Evolutionary conservation across 2,329 filamentous ascomycete species (phyloP).

Genomic region (Colletotrichum caudatum): DNA sequence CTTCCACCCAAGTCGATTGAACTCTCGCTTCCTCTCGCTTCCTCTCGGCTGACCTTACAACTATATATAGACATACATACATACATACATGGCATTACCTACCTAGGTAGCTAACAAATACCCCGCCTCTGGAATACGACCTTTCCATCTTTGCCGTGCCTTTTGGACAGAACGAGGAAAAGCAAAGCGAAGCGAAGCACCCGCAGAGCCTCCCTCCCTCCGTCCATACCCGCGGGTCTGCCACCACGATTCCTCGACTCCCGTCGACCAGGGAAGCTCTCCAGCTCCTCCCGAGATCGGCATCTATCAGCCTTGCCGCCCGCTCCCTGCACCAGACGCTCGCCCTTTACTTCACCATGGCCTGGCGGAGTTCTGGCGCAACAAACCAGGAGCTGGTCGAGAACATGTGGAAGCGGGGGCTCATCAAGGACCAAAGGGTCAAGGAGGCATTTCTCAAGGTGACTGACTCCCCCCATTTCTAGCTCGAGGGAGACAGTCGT

Average conservation of each 20-base stretch:
- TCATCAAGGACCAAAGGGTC: conserved; percentile 80
- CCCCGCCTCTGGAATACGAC: neutral
- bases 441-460: conserved; percentile 85
- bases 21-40: neutral
- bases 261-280: conserved; percentile 22
- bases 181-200: neutral
- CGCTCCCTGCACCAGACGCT: conserved; percentile 9
- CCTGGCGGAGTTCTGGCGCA: conserved; percentile 85
- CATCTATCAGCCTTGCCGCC: neutral
- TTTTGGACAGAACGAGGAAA: neutral
- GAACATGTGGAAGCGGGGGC: conserved; percentile 77
- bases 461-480: conserved; percentile 51
- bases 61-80: neutral
- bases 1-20: conserved; percentile 6
- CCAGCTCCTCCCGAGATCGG: conserved; percentile 24
- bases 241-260: conserved; percentile 31
- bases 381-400: conserved; percentile 81
- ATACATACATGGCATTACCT: too few relatives aligned
- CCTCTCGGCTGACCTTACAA: neutral
- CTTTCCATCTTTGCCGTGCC: neutral
- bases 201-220: neutral
- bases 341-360: conserved; percentile 69
- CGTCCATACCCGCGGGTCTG: neutral
- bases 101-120: neutral
- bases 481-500: neutral